phyloP scores from a whole-genome alignment of 2,329 filamentous ascomycete genomes.

The Escovopsis sp. region DNA sequence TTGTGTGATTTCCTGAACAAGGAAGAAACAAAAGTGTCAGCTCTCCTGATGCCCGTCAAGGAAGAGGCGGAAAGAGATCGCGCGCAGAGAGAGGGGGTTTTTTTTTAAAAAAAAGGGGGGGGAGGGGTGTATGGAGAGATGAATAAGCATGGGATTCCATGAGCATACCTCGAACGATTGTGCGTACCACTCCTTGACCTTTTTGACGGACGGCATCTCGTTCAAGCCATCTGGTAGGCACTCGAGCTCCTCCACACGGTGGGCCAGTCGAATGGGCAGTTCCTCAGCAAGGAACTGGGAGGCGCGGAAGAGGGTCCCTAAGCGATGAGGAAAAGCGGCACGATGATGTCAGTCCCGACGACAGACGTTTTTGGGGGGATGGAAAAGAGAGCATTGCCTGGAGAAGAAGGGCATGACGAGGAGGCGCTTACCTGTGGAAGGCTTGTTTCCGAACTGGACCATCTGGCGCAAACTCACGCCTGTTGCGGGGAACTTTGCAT shows the following conservation, averaged over 20 bases:
- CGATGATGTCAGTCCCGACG: neutral
- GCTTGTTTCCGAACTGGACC: constrained; percentile 95
- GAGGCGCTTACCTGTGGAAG: constrained; percentile 55
- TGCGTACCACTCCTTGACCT: constrained; percentile 95
- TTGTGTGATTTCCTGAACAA: constrained; percentile 72
- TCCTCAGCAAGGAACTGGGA: constrained; percentile 98
- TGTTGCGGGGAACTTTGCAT: constrained; percentile 91
- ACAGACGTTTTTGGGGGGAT: neutral
- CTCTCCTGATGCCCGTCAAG: neutral
- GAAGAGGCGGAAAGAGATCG: neutral
- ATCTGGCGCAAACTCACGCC: constrained; percentile 95
- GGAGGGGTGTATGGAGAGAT: neutral
- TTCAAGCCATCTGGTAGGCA: constrained; percentile 89
- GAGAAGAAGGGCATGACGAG: neutral
- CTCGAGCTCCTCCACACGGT: constrained; percentile 87
- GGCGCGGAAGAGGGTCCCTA: constrained; percentile 89
- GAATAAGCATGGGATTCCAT: constrained; percentile 1
- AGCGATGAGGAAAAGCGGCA: constrained; percentile 3
- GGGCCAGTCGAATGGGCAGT: constrained; percentile 87
- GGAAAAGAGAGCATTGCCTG: neutral
- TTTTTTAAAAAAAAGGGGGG: neutral
- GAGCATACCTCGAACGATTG: constrained; percentile 87
- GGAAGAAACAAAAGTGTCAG: neutral
- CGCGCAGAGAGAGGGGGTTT: neutral
- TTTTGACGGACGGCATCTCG: constrained; percentile 93